These are phyloP conservation scores for Aspergillus affinis DNA, from an alignment of 495 filamentous ascomycete genomes.

Conservation along the genomic window DNA sequence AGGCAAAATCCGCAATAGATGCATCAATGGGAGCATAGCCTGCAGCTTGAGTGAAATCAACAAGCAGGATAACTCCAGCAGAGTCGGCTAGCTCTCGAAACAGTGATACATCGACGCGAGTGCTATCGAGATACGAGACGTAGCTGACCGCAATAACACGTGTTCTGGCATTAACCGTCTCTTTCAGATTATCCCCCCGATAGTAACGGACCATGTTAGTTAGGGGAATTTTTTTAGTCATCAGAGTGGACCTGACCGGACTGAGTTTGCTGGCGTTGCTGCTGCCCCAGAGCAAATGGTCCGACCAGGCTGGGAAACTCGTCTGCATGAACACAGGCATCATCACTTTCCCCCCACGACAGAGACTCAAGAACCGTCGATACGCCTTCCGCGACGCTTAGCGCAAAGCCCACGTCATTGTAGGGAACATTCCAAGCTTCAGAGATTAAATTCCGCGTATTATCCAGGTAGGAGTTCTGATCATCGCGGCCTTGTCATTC, in stretches of 20 bases:
- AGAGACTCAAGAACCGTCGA: constrained; percentile 3
- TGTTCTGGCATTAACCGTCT: neutral
- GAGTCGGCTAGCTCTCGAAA: constrained; percentile 6
- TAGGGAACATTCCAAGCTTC: neutral
- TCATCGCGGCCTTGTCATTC: neutral
- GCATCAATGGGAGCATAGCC: constrained; percentile 12
- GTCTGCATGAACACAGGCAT: constrained; percentile 4
- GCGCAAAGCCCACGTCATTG: constrained; percentile 1
- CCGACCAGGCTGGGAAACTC: constrained; percentile 11
- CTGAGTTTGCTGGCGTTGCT: neutral
- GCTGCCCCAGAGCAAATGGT: neutral
- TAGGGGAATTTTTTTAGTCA: neutral
- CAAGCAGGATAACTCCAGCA: constrained; percentile 5
- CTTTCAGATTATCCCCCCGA: neutral
- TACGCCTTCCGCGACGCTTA: constrained; percentile 4
- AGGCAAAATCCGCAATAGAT: constrained; percentile 9
- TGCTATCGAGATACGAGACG: constrained; percentile 7
- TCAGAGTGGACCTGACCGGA: neutral
- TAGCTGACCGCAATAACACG: constrained; percentile 12
- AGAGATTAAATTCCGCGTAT: neutral
- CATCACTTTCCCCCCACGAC: constrained; percentile 3
- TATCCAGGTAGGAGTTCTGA: neutral
- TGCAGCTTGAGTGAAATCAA: constrained; percentile 13
- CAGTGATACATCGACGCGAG: constrained; percentile 5
- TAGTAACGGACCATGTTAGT: neutral